Evolutionary conservation across 2,329 filamentous ascomycete species (phyloP), one percentile per base, ranked within the genome.

Genomic region (Ceratocystis cacaofunesta): DNA sequence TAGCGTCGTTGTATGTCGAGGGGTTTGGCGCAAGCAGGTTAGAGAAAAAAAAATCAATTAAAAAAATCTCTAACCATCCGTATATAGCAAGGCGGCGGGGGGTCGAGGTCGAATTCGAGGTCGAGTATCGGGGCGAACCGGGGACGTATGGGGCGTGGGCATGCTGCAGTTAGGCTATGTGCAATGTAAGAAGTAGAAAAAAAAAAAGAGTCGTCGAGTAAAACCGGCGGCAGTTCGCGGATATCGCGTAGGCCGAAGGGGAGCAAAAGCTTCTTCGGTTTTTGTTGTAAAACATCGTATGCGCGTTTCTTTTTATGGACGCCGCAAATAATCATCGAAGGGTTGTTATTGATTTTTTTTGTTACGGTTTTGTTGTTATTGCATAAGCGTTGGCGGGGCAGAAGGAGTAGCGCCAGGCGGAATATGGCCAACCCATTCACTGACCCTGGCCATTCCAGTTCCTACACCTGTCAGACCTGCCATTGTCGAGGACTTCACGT

Each of bases 371-470:
- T 48, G 61, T 64, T 43, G 52, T 44, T 64, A 43, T 64, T 52
- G 62, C 52, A 58, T 43, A 28, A 36, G 62, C 28, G 58, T 55
- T 41, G 64, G 46, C 48, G 57, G 44, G 48, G 64, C 61, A 48
- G 50, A 72, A 50, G 76, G 75, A 52, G 76, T 76, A 48, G 72
- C 68, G 3, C 78, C 79, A 5, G 75, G 76, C 68, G 76, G 75
- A 17, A 82, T 77, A 71, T 78, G 79, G 50, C 72, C 75, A 67
- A 74, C 74, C 80, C 80, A 82, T 66, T 80, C 77, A 55, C 72
- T 73, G 19, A 82, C 79, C 5, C 80, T 74, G 68, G 77, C 74
- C 75, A 77, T 75, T 8, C 79, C 79, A 43, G 76, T 73, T 0
- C 76, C 77, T 32, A 73, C 72, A 3, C 77, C 77, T 48, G 74